Conservation (phyloP, 495 filamentous ascomycete genomes). For the Lasiosphaeria miniovina region DNA sequence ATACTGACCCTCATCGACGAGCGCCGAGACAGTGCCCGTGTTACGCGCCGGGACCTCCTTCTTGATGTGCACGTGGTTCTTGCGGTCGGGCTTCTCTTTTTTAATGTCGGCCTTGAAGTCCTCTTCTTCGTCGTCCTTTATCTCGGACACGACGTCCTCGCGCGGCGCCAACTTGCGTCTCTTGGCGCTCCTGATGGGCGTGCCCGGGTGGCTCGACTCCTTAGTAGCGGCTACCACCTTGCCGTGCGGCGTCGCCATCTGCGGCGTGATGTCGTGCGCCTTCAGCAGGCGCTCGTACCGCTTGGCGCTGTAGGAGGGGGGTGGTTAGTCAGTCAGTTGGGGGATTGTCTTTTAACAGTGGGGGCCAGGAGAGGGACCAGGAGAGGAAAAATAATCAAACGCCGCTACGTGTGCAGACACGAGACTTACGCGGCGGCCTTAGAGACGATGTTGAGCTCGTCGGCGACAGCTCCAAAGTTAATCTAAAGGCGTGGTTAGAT, state of each 20-base stretch:
- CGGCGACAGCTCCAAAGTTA: slow-evolving; percentile 60
- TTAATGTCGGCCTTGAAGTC: slow-evolving; percentile 31
- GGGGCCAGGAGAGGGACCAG: background rate
- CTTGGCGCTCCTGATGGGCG: slow-evolving; percentile 27
- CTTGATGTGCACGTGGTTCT: slow-evolving; percentile 25
- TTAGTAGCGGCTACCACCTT: slow-evolving; percentile 9
- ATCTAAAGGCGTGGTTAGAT: slow-evolving; percentile 41
- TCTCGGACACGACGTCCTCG: slow-evolving; percentile 16
- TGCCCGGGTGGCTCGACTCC: slow-evolving; percentile 5
- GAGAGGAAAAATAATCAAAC: background rate
- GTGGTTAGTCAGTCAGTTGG: background rate
- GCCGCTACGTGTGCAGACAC: background rate
- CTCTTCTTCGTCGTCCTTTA: slow-evolving; percentile 36
- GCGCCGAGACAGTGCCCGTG: background rate
- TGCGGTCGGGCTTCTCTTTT: slow-evolving; percentile 30
- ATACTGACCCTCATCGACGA: background rate
- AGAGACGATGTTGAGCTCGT: slow-evolving; percentile 58
- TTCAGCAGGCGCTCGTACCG: slow-evolving; percentile 64
- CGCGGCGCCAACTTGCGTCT: slow-evolving; percentile 39
- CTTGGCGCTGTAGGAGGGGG: slow-evolving; percentile 51
- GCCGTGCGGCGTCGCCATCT: slow-evolving; percentile 14
- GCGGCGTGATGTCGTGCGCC: slow-evolving; percentile 42
- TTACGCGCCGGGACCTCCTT: background rate
- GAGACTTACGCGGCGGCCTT: slow-evolving; percentile 66
- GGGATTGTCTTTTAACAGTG: background rate